Evolutionary conservation across 2,329 filamentous ascomycete genomes (phyloP), one percentile per base, ranked within the genome.

Genomic region (Setomelanomma holmii): DNA sequence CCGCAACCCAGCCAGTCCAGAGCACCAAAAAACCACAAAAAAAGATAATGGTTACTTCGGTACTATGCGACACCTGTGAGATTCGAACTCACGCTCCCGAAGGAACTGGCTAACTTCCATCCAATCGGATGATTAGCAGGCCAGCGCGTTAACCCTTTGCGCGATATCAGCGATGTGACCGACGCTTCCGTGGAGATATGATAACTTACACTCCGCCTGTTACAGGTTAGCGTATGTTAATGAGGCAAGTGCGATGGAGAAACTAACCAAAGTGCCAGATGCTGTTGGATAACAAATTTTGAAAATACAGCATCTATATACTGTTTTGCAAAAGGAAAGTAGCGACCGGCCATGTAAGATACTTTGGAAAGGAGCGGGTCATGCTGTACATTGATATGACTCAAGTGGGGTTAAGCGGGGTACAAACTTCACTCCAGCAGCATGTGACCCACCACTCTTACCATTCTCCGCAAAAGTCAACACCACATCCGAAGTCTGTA

Each of bases 21-120:
- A 16, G 3, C 12, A 4, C 12, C 16, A 3, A 36, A 7, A 6
- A 35, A n/a, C 10, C 6, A 36, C 34, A 36, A 36, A 36, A 36
- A 36, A n/a, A 36, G 6, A 36, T 36, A 14, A 6, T 36, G 34
- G 34, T 36, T 36, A 12, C 40, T 43, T 43, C 40, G 40, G 40
- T 43, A 48, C 36, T 35, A 17, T 40, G 46, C 60, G 62, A 65
- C 58, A 57, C 63, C 63, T 66, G 63, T 63, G 63, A 60, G 63
- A 66, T 66, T 66, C 63, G 63, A 66, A 64, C 63, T 60, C 63
- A 63, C 63, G 63, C 63, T 66, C 63, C 63, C 63, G 63, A 66
- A 63, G 63, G 63, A 66, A 66, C 60, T 63, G 61, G 63, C 63
- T 66, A 46, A 52, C 57, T 60, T 57, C 43, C 55, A 49, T 46